Evolutionary conservation across 306 rosid genomes (phyloP), one percentile per base, ranked within the genome.

Genomic region (Elaeagnus macrophylla): DNA sequence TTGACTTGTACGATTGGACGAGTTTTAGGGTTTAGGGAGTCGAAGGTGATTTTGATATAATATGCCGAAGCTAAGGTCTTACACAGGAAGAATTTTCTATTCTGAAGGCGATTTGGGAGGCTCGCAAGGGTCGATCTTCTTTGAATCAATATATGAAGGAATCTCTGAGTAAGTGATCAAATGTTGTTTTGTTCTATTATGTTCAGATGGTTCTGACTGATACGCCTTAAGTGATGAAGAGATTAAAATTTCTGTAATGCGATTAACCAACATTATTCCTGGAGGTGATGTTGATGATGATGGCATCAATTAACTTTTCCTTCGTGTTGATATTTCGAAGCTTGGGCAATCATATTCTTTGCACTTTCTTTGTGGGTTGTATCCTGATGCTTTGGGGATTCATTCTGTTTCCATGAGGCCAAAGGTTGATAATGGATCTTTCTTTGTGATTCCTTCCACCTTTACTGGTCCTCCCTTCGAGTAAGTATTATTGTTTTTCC

Each of bases 331-430:
- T 15, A 78, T 91, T 35, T 76, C 85, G 16, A 91, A 86, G 80
- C 85, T 86, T 1, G 58, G 48, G 7, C 77, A 78, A 80, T 43
- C 54, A 1, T 94, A 84, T 32, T 76, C 80, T 3, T 64, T 91
- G 66, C 82, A 74, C 37, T 78, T 91, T 49, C 81, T 91, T 0
- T 91, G 97, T 43, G 97, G 79, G 13, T 13, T 91, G 37, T 91
- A 86, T 58, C 95, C 94, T 32, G 97, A 86, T 56, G 95, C 96
- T 7, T 12, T 91, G 48, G 96, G 96, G 13, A 91, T 91, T 71
- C 96, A 91, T 77, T 83, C 95, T 16, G 88, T 91, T 54, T 82
- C 94, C 0, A 82, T 82, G 85, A 74, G 87, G n/a, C 83, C 85
- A 0, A 82, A 74, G 75, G 65, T 59, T 4, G 62, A 70, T 9